Percentiles rank a stretch among this genome's conserved stretches.
These are phyloP conservation scores for Tripterygium wilfordii DNA, from an alignment of 177 flowering plant species.

Conservation along the genomic window DNA sequence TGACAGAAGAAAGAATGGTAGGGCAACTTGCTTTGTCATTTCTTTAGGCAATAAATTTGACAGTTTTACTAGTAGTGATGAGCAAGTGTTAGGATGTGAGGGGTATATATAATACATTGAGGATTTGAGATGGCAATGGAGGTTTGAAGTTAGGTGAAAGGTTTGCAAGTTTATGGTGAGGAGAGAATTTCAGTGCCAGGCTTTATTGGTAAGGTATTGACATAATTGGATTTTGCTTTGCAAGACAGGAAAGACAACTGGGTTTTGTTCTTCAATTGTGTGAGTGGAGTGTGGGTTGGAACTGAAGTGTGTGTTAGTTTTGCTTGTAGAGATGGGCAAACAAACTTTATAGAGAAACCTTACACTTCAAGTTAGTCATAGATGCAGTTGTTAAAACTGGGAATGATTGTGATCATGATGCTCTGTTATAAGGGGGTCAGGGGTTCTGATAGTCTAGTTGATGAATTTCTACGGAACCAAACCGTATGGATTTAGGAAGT, in stretches of 20 bases:
- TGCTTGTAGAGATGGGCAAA: constrained; percentile 1
- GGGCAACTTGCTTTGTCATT: constrained; percentile 4
- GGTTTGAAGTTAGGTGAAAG: constrained; percentile 12
- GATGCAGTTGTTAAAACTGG: neutral
- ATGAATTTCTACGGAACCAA: too few relatives aligned
- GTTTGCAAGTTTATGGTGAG: constrained; percentile 3
- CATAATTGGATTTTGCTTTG: constrained; percentile 9
- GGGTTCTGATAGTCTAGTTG: too few relatives aligned
- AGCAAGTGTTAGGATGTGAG: neutral
- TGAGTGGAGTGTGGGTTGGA: neutral
- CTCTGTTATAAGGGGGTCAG: too few relatives aligned
- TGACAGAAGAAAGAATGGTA: neutral
- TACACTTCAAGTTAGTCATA: neutral
- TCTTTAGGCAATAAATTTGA: neutral
- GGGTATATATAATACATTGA: constrained; percentile 4
- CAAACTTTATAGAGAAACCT: neutral
- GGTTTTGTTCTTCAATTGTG: neutral
- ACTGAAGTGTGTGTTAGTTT: constrained; percentile 1
- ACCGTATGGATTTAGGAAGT: too few relatives aligned
- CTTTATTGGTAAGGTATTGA: constrained; percentile 5
- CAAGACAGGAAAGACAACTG: constrained; percentile 7
- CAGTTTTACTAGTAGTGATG: neutral
- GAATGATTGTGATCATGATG: too few relatives aligned
- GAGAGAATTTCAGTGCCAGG: neutral
- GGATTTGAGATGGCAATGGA: neutral